Evolutionary conservation across 371 early-diverging fungal genomes (phyloP).

Genomic region (Mucor ambiguus): DNA sequence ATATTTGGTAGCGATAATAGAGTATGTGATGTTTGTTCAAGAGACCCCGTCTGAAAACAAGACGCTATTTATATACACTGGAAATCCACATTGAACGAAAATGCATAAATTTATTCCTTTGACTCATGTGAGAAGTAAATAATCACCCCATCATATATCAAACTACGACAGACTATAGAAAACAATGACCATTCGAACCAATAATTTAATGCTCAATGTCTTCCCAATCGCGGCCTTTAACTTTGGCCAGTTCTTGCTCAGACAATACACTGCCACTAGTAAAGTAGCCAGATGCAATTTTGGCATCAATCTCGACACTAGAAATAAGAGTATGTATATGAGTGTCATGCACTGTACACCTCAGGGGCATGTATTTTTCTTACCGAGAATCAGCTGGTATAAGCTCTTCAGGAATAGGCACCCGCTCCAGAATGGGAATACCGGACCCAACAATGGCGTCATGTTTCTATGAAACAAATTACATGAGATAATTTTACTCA

Average conservation of each 20-base stretch:
- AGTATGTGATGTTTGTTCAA: not conserved
- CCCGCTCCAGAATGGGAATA: slow-evolving; percentile 89
- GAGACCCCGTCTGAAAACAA: not conserved
- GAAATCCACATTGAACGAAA: not conserved
- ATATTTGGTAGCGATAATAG: not conserved
- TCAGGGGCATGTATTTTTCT: not conserved
- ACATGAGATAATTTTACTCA: not conserved
- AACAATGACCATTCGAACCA: slow-evolving; percentile 5
- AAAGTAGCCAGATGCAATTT: slow-evolving; percentile 95
- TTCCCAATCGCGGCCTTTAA: slow-evolving; percentile 86
- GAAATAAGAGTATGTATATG: not conserved
- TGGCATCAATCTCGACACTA: slow-evolving; percentile 95
- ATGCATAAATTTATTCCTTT: slow-evolving; percentile 2
- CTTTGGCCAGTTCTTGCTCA: slow-evolving; percentile 60
- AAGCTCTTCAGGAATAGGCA: slow-evolving; percentile 88
- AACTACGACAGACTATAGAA: not conserved
- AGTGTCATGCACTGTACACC: not conserved
- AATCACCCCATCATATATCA: not conserved
- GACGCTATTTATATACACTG: not conserved
- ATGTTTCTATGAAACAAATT: slow-evolving; percentile 69
- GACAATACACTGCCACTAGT: slow-evolving; percentile 66
- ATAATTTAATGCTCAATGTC: slow-evolving; percentile 65
- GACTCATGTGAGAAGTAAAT: not conserved
- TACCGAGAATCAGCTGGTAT: slow-evolving; percentile 88
- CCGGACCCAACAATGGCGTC: slow-evolving; percentile 93